A percentile compares a stretch with the other conserved stretches of the same genome.
Evolutionary conservation across 257 asterid species (phyloP).

Genomic region (Cynanchum wilfordii): DNA sequence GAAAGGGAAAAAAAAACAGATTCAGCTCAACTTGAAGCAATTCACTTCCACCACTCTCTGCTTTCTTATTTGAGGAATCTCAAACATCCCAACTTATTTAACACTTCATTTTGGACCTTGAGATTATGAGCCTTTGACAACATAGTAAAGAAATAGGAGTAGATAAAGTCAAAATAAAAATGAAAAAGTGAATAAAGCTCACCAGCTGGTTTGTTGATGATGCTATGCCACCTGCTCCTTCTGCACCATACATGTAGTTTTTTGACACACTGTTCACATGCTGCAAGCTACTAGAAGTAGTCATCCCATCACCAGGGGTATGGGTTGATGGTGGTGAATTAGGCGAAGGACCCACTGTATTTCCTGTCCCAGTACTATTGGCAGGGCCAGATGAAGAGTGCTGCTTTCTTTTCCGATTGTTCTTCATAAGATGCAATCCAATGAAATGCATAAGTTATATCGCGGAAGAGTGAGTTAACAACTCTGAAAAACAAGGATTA

Average conservation of each 20-base stretch:
- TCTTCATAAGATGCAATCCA: constrained; percentile 37
- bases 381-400: constrained; percentile 91
- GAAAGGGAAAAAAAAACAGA: constrained; percentile 1
- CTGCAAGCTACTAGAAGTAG: constrained; percentile 73
- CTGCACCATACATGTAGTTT: constrained; percentile 76
- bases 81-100: neutral
- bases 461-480: neutral
- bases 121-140: neutral
- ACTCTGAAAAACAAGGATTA: neutral
- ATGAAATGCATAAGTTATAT: neutral
- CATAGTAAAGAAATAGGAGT: neutral
- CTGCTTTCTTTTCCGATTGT: constrained; percentile 78
- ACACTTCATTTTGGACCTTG: neutral
- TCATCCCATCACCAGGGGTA: constrained; percentile 91
- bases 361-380: constrained; percentile 48
- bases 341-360: constrained; percentile 43
- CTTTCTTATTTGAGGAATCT: neutral
- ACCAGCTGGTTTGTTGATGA: constrained; percentile 92
- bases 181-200: constrained; percentile 21
- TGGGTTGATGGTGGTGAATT: constrained; percentile 86
- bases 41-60: neutral
- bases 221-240: constrained; percentile 85
- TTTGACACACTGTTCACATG: constrained; percentile 68
- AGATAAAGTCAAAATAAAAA: neutral
- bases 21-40: neutral